Evolutionary conservation across 2,329 filamentous ascomycete species (phyloP), one percentile per base, ranked within the genome.

Genomic region (Ambrosiella xylebori): DNA sequence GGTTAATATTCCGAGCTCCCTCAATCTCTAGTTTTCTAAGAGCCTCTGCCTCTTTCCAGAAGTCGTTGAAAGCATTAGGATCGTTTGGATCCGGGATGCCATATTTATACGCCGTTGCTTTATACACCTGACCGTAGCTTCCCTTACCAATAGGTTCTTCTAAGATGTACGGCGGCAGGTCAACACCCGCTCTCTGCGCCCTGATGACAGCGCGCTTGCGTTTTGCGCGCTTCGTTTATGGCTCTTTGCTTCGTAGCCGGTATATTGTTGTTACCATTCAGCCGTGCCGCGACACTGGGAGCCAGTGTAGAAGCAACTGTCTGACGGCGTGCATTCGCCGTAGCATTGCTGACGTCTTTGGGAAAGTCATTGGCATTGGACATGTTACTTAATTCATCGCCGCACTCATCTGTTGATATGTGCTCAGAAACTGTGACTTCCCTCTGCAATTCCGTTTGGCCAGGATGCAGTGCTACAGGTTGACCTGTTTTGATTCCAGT

Each of bases 1-100:
- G 78, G 67, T 91, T 93, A 70, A 94, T 82, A 66, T 91, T 91
- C 63, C 79, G 78, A 15, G 86, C 86, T 53, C 82, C 84, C 63
- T 78, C 85, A 63, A 87, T 83, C 65, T 84, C 82, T 56, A 94
- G 74, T 59, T 86, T 74, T 64, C 86, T 81, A 54, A 94, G 73
- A 27, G 87, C 77, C 61, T 76, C 80, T 65, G 85, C 78, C 68
- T 85, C 81, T 65, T 84, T 84, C 63, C 84, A 72, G 59, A 85
- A 80, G 66, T 87, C 83, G 63, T 79, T 79, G 66, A 83, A 85
- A 0, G 82, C 82, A 67, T 84, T 79, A 51, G 81, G n/a, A 41
- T n/a, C 40, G 45, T 72, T 71, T 2, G 71, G 73, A 51, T 27
- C 27, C 3, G 27, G 27, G 27, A 27, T 27, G 27, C 27, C 27